Percentiles rank a stretch among this genome's conserved stretches.
Conservation (phyloP, 768 basidiomycete genomes). For the Multifurca ochricompacta region DNA sequence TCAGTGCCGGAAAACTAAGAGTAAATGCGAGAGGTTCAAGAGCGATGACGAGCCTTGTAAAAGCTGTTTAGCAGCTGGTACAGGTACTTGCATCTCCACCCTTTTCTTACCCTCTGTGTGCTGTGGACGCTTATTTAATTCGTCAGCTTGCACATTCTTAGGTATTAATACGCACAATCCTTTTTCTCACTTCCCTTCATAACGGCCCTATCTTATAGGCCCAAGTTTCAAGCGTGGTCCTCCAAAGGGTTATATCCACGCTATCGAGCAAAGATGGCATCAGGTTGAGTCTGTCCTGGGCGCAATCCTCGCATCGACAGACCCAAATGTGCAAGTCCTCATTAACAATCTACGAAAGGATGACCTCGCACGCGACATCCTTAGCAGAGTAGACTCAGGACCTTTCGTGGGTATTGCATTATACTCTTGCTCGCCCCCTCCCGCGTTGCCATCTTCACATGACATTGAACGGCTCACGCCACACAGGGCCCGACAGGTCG, state of each 20-base stretch:
- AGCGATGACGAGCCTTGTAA: slow-evolving; percentile 48
- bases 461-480: slow-evolving; percentile 1
- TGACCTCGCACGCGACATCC: slow-evolving; percentile 67
- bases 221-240: slow-evolving; percentile 79
- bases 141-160: slow-evolving; percentile 57
- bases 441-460: too few relatives aligned
- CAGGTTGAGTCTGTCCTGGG: slow-evolving; percentile 88
- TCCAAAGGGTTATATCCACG: slow-evolving; percentile 88
- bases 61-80: slow-evolving; percentile 52
- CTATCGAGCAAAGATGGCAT: slow-evolving; percentile 87
- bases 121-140: slow-evolving; percentile 19
- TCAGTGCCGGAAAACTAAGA: slow-evolving; percentile 82
- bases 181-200: background rate
- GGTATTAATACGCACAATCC: slow-evolving; percentile 29
- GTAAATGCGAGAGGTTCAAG: slow-evolving; percentile 64
- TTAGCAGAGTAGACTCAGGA: slow-evolving; percentile 67
- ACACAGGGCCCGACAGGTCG: slow-evolving; percentile 63
- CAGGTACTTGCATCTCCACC: slow-evolving; percentile 30
- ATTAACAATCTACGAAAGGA: slow-evolving; percentile 62
- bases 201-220: slow-evolving; percentile 33
- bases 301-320: slow-evolving; percentile 65
- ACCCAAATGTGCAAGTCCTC: slow-evolving; percentile 53
- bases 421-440: background rate
- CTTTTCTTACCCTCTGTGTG: slow-evolving; percentile 21
- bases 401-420: slow-evolving; percentile 52